Evolutionary conservation across 495 filamentous ascomycete species (phyloP).

Genomic region (Annulohypoxylon nitens): DNA sequence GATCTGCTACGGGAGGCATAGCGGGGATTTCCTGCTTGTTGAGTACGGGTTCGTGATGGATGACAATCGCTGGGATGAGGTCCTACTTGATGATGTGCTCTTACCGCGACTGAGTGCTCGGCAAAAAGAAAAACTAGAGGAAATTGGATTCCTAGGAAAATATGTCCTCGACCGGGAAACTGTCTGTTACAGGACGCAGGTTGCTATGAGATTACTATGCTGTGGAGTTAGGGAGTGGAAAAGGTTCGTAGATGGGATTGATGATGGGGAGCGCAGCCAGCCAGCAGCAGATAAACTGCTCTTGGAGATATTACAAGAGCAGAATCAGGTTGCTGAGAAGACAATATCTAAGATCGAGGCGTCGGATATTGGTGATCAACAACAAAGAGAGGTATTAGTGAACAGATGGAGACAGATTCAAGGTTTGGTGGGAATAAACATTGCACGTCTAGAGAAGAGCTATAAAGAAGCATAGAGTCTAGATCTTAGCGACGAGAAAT

Average conservation of each 20-base stretch:
- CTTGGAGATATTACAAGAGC: constrained; percentile 41
- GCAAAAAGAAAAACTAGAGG: constrained; percentile 66
- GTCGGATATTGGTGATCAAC: constrained; percentile 45
- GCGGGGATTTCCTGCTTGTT: constrained; percentile 82
- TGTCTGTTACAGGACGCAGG: constrained; percentile 78
- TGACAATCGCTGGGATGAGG: constrained; percentile 74
- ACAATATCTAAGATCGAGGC: constrained; percentile 55
- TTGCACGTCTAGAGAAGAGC: constrained; percentile 31
- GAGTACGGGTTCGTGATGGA: constrained; percentile 87
- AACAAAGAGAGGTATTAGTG: constrained; percentile 54
- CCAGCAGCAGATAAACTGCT: constrained; percentile 50
- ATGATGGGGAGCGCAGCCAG: constrained; percentile 55
- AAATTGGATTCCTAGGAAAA: constrained; percentile 74
- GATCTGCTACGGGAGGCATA: constrained; percentile 83
- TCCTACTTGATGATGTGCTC: constrained; percentile 76
- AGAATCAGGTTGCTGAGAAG: constrained; percentile 51
- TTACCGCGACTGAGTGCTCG: constrained; percentile 62
- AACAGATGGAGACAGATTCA: constrained; percentile 68
- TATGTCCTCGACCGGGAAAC: constrained; percentile 72
- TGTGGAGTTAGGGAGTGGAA: constrained; percentile 54
- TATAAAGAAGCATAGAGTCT: neutral
- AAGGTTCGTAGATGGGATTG: constrained; percentile 54
- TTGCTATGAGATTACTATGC: constrained; percentile 69
- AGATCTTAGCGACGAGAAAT: neutral
- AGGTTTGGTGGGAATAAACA: constrained; percentile 52